Evolutionary conservation across 495 filamentous ascomycete genomes (phyloP), one percentile per base, ranked within the genome.

Genomic region (Choiromyces venosus): DNA sequence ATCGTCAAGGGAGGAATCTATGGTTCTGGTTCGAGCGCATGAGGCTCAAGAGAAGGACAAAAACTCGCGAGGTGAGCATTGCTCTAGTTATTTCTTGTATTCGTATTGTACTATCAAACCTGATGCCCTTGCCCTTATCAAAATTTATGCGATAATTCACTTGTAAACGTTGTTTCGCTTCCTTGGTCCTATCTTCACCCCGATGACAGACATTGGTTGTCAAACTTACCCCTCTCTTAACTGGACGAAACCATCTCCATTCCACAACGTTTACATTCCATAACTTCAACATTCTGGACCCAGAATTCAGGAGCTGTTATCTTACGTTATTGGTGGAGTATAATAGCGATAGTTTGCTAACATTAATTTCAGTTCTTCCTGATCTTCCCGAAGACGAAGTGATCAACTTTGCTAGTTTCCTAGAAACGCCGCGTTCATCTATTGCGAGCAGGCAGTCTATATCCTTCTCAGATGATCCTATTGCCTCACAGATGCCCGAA

Each of bases 401-500:
- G 10, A 29, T 61, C 21, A 33, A 25, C 52, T 61, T 61, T n/a
- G n/a, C 46, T 1, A 56, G 46, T 25, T 56, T 2, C 52, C 10
- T 61, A 29, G 52, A 16, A 14, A 61, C 52, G 16, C 52, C 25
- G n/a, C 25, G 52, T 33, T 61, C 52, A 14, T 61, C 52, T 4
- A 10, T 56, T 56, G 12, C 9, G n/a, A 56, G 46, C 9, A 33
- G 52, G 25, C 52, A 4, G 29, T 61, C 52, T 33, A 25, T 9
- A 61, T 61, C 52, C 52, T 25, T 29, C 3, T 25, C 3, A 1
- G 25, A 61, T 61, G 25, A 25, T 16, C 25, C 2, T 42, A 42
- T 18, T 33, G 39, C n/a, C 65, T 68, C 29, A 72, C 74, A 25
- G 52, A 66, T 69, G 19, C 40, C 69, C 4, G 74, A 67, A 6